Conservation (phyloP, 2,329 filamentous ascomycete genomes). For the Curvularia spicifera region DNA sequence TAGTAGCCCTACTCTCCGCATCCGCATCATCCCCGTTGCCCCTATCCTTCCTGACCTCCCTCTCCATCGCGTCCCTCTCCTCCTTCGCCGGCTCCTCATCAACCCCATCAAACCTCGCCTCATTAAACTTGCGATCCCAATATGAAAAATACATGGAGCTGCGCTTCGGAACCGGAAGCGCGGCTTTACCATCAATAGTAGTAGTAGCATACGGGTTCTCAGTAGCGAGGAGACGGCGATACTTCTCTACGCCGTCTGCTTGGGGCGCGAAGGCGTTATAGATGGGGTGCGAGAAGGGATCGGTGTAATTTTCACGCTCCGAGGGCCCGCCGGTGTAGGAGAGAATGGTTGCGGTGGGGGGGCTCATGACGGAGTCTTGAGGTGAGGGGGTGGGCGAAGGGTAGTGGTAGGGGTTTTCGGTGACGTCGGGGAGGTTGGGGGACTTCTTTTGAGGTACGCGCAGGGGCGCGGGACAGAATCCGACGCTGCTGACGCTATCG, state of each 20-base stretch:
- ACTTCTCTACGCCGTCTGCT: slow-evolving; percentile 11
- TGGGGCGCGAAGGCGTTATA: slow-evolving; percentile 6
- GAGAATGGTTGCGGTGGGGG: slow-evolving; percentile 3
- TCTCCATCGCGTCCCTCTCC: slow-evolving; percentile 5
- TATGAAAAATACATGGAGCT: slow-evolving; percentile 20
- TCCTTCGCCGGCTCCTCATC: slow-evolving; percentile 13
- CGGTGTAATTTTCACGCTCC: not conserved
- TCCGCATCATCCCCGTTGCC: not conserved
- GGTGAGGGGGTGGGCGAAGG: not conserved
- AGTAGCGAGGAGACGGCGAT: slow-evolving; percentile 1
- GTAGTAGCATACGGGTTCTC: not conserved
- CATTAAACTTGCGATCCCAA: slow-evolving; percentile 3
- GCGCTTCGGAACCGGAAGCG: slow-evolving; percentile 12
- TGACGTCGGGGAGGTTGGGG: too few relatives aligned
- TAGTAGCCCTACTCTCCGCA: not conserved
- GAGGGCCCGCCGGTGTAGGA: slow-evolving; percentile 14
- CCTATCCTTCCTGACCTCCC: not conserved
- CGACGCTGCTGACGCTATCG: slow-evolving; percentile 5
- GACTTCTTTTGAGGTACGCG: too few relatives aligned
- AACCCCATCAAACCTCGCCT: slow-evolving; percentile 9
- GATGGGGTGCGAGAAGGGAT: slow-evolving; percentile 16
- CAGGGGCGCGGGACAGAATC: not conserved
- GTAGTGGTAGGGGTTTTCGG: not conserved
- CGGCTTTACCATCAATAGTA: not conserved
- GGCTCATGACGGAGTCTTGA: not conserved